Evolutionary conservation across 805 yeast species (phyloP).

Genomic region (Metschnikowia gelsemii): DNA sequence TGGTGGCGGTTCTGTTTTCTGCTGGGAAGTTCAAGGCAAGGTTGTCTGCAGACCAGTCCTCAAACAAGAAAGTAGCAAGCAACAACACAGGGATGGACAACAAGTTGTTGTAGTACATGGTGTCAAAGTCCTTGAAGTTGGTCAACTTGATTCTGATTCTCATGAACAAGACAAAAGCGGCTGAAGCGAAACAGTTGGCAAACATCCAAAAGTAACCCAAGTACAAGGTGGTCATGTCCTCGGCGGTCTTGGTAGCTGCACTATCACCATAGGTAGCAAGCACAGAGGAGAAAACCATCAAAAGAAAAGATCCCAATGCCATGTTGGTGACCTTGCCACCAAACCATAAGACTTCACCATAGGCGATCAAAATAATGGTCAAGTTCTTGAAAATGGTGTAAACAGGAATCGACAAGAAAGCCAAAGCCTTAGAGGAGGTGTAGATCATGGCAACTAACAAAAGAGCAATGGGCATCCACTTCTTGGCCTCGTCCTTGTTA

Average conservation of each 20-base stretch:
- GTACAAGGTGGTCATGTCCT: slow-evolving; percentile 47
- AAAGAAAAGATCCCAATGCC: slow-evolving; percentile 83
- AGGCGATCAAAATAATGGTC: slow-evolving; percentile 94
- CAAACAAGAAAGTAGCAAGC: slow-evolving; percentile 70
- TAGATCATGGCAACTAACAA: slow-evolving; percentile 91
- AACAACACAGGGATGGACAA: slow-evolving; percentile 88
- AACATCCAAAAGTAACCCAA: slow-evolving; percentile 97
- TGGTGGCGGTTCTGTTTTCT: slow-evolving; percentile 62
- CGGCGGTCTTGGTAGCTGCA: slow-evolving; percentile 38
- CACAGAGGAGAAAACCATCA: slow-evolving; percentile 95
- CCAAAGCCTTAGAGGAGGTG: slow-evolving; percentile 93
- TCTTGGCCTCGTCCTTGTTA: slow-evolving; percentile 84
- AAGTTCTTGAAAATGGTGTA: slow-evolving; percentile 97
- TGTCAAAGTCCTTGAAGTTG: slow-evolving; percentile 93
- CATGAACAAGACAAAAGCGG: slow-evolving; percentile 90
- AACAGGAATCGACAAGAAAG: slow-evolving; percentile 87
- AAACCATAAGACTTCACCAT: slow-evolving; percentile 97
- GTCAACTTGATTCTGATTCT: slow-evolving; percentile 97
- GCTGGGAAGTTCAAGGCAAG: slow-evolving; percentile 75
- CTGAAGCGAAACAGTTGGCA: slow-evolving; percentile 89
- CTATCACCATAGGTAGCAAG: slow-evolving; percentile 92
- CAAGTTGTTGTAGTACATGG: slow-evolving; percentile 95
- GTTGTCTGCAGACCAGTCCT: slow-evolving; percentile 91
- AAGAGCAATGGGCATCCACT: slow-evolving; percentile 93
- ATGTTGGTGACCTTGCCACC: slow-evolving; percentile 88